phyloP scores from a whole-genome alignment of 768 basidiomycete genomes.

The Naganishia onofrii region DNA sequence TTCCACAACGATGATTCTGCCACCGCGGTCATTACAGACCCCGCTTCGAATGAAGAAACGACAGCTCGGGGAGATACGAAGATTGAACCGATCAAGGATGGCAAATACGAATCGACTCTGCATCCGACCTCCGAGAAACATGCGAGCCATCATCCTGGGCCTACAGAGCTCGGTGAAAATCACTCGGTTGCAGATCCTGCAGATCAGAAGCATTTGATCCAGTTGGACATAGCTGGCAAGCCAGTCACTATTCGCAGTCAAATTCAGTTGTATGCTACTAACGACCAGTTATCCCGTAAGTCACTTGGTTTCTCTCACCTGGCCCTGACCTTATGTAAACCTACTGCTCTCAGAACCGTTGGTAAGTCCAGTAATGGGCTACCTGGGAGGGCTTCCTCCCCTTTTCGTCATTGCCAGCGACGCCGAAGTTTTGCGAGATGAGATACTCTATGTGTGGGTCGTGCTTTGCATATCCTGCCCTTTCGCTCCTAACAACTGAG shows the following conservation, averaged over 20 bases:
- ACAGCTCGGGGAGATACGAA: conserved; percentile 31
- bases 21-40: neutral
- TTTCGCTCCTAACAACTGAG: neutral
- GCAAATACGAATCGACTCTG: conserved; percentile 26
- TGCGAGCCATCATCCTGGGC: conserved; percentile 38
- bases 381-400: conserved; percentile 87
- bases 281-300: conserved; percentile 59
- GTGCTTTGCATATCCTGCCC: neutral
- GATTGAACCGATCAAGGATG: conserved; percentile 25
- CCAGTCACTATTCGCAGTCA: conserved; percentile 58
- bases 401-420: conserved; percentile 79
- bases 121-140: conserved; percentile 41
- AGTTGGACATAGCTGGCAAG: conserved; percentile 50
- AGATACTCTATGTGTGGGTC: conserved; percentile 72
- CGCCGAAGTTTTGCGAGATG: conserved; percentile 87
- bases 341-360: conserved; percentile 31
- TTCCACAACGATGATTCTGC: conserved; percentile 14
- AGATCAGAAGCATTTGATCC: conserved; percentile 27
- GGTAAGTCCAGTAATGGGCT: conserved; percentile 73
- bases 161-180: conserved; percentile 31
- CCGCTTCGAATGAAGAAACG: conserved; percentile 14
- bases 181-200: conserved; percentile 47
- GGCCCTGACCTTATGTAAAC: neutral
- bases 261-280: conserved; percentile 81
- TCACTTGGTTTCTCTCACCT: too few relatives aligned